A percentile compares a stretch with the other conserved stretches of the same genome.
Evolutionary conservation across 495 filamentous ascomycete species (phyloP).

Genomic region (Durotheca rogersii): DNA sequence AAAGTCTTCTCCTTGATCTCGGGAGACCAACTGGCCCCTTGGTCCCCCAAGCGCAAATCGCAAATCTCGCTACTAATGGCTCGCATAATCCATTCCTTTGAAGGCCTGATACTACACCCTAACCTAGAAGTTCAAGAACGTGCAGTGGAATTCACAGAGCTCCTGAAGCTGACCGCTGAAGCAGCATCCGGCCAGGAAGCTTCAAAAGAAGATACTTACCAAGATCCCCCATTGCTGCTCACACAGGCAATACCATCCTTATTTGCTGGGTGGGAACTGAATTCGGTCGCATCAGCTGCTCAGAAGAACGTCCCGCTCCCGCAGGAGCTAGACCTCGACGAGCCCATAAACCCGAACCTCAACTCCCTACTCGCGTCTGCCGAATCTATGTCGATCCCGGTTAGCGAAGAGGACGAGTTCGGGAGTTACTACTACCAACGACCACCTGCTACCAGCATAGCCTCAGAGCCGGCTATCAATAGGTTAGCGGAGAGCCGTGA

Average conservation of each 20-base stretch:
- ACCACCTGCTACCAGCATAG: constrained; percentile 41
- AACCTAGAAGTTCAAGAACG: constrained; percentile 95
- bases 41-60: constrained; percentile 67
- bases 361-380: constrained; percentile 60
- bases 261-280: constrained; percentile 82
- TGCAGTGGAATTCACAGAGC: constrained; percentile 85
- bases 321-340: constrained; percentile 67
- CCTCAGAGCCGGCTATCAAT: constrained; percentile 54
- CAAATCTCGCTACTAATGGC: constrained; percentile 73
- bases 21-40: constrained; percentile 53
- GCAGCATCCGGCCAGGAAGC: constrained; percentile 65
- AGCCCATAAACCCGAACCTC: constrained; percentile 78
- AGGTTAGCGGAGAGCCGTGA: constrained; percentile 46
- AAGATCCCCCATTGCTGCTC: constrained; percentile 75
- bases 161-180: constrained; percentile 81
- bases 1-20: constrained; percentile 77
- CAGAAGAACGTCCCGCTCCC: constrained; percentile 87
- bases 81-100: constrained; percentile 76
- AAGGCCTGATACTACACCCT: constrained; percentile 74
- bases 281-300: constrained; percentile 81
- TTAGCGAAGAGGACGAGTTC: constrained; percentile 62
- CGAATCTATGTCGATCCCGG: constrained; percentile 53
- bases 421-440: constrained; percentile 71
- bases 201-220: constrained; percentile 51
- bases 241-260: constrained; percentile 85